phyloP scores from a whole-genome alignment of 768 basidiomycete genomes.

The Suillus weaverae region DNA sequence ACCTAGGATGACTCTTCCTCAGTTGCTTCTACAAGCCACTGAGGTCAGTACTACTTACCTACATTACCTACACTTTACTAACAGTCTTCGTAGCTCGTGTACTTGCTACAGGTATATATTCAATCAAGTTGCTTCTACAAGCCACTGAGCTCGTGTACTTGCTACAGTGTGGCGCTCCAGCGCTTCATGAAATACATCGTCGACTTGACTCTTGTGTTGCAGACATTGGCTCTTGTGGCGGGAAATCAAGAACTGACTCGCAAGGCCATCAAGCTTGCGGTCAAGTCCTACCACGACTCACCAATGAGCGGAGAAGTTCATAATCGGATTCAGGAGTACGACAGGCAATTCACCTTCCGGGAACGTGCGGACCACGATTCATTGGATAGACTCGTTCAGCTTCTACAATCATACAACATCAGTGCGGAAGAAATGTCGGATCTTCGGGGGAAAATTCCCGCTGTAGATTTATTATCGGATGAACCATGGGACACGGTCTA shows the following conservation, averaged over 20 bases:
- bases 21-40: too few species aligned
- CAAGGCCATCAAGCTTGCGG: background rate
- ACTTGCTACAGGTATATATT: too few species aligned
- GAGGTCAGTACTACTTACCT: too few species aligned
- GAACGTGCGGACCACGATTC: background rate
- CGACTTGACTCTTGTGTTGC: slow-evolving; percentile 26
- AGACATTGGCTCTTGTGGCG: slow-evolving; percentile 16
- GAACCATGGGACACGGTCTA: background rate
- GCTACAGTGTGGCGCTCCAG: slow-evolving; percentile 11
- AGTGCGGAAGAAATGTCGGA: background rate
- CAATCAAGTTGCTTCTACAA: too few species aligned
- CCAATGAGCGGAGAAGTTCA: background rate
- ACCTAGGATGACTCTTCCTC: too few species aligned
- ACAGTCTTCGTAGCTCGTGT: too few species aligned
- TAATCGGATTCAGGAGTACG: background rate
- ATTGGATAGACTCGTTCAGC: background rate
- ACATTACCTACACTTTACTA: too few species aligned
- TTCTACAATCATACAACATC: background rate
- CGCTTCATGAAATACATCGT: slow-evolving; percentile 27
- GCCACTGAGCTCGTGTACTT: too few species aligned
- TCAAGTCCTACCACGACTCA: background rate
- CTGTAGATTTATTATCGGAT: background rate
- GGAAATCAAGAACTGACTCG: background rate
- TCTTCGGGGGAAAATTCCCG: background rate
- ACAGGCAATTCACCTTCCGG: background rate